Evolutionary conservation across 371 early-diverging fungal genomes (phyloP).

Genomic region (Rhizopus arrhizus): DNA sequence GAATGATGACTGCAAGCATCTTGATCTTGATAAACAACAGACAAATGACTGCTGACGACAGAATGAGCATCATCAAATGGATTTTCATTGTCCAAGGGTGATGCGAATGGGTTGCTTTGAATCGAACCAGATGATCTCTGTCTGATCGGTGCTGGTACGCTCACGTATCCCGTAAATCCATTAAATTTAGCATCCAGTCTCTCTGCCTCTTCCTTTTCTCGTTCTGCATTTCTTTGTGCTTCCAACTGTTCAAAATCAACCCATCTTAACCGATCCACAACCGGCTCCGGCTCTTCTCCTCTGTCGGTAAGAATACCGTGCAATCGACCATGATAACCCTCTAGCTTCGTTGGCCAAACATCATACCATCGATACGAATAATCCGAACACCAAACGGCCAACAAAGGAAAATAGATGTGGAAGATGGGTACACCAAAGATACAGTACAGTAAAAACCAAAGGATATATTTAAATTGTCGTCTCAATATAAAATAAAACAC

Average conservation of each 20-base stretch:
- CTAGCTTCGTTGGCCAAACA: conserved; percentile 41
- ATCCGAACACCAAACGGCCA: conserved; percentile 43
- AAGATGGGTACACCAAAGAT: conserved; percentile 43
- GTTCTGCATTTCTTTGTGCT: conserved; percentile 32
- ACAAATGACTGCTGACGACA: too few relatives aligned
- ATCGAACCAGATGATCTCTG: background rate
- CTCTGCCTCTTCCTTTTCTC: conserved; percentile 41
- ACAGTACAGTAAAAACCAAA: conserved; percentile 50
- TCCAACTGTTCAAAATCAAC: conserved; percentile 44
- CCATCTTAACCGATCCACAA: conserved; percentile 34
- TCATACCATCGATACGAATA: conserved; percentile 49
- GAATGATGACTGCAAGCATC: conserved; percentile 8
- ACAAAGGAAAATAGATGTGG: conserved; percentile 47
- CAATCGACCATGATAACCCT: conserved; percentile 29
- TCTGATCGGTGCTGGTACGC: conserved; percentile 8
- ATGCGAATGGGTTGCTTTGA: conserved; percentile 15
- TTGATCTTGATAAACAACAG: too few relatives aligned
- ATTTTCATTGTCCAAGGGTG: conserved; percentile 29
- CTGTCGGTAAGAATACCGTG: conserved; percentile 39
- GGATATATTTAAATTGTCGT: conserved; percentile 50
- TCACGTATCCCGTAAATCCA: conserved; percentile 43
- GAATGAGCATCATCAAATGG: conserved; percentile 37
- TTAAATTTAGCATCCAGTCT: conserved; percentile 50
- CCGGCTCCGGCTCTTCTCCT: conserved; percentile 20
- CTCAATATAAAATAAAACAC: conserved; percentile 46